A percentile compares a stretch with the other conserved stretches of the same genome.
These are phyloP conservation scores for Cryptosporidium ryanae DNA, from an alignment of 169 alveolate genomes.

Conservation along the genomic window DNA sequence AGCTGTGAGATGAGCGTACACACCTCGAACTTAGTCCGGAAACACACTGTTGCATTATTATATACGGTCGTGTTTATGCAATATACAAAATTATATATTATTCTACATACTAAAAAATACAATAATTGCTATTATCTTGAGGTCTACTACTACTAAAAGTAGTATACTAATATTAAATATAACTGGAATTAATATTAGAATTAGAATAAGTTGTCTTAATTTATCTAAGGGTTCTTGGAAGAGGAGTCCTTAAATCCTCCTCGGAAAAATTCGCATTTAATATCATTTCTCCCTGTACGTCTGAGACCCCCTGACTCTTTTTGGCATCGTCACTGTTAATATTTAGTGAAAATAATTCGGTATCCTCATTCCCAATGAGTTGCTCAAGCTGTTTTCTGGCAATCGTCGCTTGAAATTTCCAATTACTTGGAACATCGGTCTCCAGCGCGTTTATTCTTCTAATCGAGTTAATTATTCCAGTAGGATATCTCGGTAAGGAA, in stretches of 20 bases:
- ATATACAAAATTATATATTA: too few relatives aligned
- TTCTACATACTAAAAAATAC: too few relatives aligned
- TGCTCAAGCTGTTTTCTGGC: conserved; percentile 61
- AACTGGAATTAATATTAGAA: too few relatives aligned
- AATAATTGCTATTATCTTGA: too few relatives aligned
- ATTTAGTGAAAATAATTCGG: conserved; percentile 3
- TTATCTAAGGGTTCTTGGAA: conserved; percentile 23
- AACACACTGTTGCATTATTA: too few relatives aligned
- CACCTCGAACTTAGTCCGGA: too few relatives aligned
- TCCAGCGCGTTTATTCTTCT: conserved; percentile 24
- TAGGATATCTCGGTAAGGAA: not conserved
- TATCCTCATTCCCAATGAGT: conserved; percentile 35
- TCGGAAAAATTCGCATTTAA: not conserved
- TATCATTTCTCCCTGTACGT: not conserved
- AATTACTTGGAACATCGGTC: conserved; percentile 42
- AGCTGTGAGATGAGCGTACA: too few relatives aligned
- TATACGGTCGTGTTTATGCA: too few relatives aligned
- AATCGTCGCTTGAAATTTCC: conserved; percentile 73
- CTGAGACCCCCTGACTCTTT: not conserved
- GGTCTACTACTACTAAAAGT: too few relatives aligned
- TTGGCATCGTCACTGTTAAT: not conserved
- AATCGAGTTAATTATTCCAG: conserved; percentile 4
- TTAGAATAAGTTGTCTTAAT: too few relatives aligned
- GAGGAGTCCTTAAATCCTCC: conserved; percentile 57
- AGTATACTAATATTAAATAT: too few relatives aligned